phyloP scores from a whole-genome alignment of 225 moss, liverwort and hornwort genomes.

The Physcomitrellopsis africana region DNA sequence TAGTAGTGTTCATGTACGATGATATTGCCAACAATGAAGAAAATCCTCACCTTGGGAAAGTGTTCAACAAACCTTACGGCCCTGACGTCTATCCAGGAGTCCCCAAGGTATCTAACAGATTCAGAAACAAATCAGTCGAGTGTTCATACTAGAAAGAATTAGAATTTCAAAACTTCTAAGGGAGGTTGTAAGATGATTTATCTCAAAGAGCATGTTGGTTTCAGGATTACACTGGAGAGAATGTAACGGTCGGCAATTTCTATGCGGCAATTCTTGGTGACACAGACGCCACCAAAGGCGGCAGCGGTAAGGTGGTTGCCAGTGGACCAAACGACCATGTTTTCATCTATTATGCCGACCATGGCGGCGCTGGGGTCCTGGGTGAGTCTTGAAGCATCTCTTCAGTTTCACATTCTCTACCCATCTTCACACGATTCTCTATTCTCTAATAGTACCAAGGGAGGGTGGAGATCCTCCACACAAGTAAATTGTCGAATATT shows the following conservation, averaged over 20 bases:
- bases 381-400: conserved; percentile 35
- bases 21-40: conserved; percentile 51
- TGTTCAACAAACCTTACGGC: conserved; percentile 58
- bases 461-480: not conserved
- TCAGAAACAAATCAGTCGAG: not conserved
- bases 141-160: not conserved
- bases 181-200: not conserved
- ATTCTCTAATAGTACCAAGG: not conserved
- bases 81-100: conserved; percentile 54
- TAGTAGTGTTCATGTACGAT: conserved; percentile 68
- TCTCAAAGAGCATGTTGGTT: conserved; percentile 14
- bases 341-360: conserved; percentile 61
- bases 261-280: conserved; percentile 57
- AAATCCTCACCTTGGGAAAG: conserved; percentile 55
- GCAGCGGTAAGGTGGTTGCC: conserved; percentile 55
- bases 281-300: conserved; percentile 45
- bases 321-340: conserved; percentile 64
- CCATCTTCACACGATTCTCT: not conserved
- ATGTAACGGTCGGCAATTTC: conserved; percentile 58
- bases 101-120: conserved; percentile 49
- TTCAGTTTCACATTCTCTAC: conserved; percentile 14
- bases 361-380: conserved; percentile 57
- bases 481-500: not conserved
- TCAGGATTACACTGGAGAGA: conserved; percentile 60
- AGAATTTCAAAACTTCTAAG: not conserved